phyloP scores from a whole-genome alignment of 177 flowering plant species.

The Telopea speciosissima region DNA sequence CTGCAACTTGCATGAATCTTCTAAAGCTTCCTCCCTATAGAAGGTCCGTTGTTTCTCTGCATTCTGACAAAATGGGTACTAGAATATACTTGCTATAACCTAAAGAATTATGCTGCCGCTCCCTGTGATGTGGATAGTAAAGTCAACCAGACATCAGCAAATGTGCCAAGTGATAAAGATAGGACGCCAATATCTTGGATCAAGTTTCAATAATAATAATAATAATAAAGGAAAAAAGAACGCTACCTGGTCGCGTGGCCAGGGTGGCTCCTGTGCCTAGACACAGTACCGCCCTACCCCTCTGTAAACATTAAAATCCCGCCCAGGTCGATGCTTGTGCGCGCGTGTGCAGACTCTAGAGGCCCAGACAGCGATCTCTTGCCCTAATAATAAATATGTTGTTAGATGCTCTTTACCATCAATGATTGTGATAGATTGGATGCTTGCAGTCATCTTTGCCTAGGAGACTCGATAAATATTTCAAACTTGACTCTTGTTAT shows the following conservation, averaged over 20 bases:
- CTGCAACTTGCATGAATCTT: slow-evolving; percentile 99
- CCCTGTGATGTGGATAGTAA: neutral
- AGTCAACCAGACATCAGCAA: neutral
- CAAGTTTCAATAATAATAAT: too few relatives aligned
- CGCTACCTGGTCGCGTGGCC: too few relatives aligned
- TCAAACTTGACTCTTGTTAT: too few relatives aligned
- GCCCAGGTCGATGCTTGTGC: too few relatives aligned
- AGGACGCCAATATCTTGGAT: neutral
- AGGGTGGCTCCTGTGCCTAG: too few relatives aligned
- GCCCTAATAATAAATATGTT: too few relatives aligned
- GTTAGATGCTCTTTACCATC: neutral
- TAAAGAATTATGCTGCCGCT: neutral
- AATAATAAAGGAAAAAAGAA: too few relatives aligned
- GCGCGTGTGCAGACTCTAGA: too few relatives aligned
- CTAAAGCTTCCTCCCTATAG: slow-evolving; percentile 94
- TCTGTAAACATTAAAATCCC: too few relatives aligned
- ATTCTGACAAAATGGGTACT: neutral
- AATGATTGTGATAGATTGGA: neutral
- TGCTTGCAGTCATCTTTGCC: neutral
- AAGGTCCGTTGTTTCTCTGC: slow-evolving; percentile 42
- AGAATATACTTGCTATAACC: neutral
- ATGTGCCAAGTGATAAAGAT: neutral
- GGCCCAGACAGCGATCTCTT: too few relatives aligned
- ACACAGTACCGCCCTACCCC: too few relatives aligned
- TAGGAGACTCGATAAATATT: too few relatives aligned